phyloP scores from a whole-genome alignment of 805 yeast species.

The Ogataea pignaliae region DNA sequence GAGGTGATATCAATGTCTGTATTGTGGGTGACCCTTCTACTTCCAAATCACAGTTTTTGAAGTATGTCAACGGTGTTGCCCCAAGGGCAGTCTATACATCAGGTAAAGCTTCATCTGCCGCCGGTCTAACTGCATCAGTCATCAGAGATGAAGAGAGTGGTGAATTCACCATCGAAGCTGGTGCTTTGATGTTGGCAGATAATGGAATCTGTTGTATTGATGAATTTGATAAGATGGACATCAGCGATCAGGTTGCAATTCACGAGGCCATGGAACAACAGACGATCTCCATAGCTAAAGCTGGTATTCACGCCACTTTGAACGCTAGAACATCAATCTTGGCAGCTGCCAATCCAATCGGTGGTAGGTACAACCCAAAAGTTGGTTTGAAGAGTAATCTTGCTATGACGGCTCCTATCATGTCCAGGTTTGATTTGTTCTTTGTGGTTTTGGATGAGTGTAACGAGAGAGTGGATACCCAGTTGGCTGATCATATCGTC shows the following conservation, averaged over 20 bases:
- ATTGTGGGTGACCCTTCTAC: slow-evolving; percentile 98
- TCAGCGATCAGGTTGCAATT: slow-evolving; percentile 93
- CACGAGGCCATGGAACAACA: slow-evolving; percentile 99
- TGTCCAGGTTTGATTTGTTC: slow-evolving; percentile 95
- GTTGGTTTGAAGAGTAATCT: slow-evolving; percentile 78
- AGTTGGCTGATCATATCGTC: slow-evolving; percentile 88
- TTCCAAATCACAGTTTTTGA: slow-evolving; percentile 91
- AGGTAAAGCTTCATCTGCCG: slow-evolving; percentile 98
- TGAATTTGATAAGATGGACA: slow-evolving; percentile 97
- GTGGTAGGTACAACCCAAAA: slow-evolving; percentile 93
- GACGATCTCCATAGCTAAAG: slow-evolving; percentile 96
- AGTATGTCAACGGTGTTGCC: slow-evolving; percentile 84
- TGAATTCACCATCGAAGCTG: slow-evolving; percentile 96
- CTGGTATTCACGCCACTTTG: slow-evolving; percentile 96
- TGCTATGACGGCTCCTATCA: slow-evolving; percentile 96
- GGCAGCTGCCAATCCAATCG: slow-evolving; percentile 98
- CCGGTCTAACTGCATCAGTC: slow-evolving; percentile 97
- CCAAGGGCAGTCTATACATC: slow-evolving; percentile 96
- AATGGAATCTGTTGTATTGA: slow-evolving; percentile 98
- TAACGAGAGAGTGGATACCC: slow-evolving; percentile 84
- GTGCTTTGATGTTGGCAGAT: slow-evolving; percentile 97
- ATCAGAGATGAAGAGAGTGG: slow-evolving; percentile 97
- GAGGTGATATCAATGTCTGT: slow-evolving; percentile 97
- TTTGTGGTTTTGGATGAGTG: slow-evolving; percentile 94
- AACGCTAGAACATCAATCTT: slow-evolving; percentile 94